Evolutionary conservation across 2,329 filamentous ascomycete species (phyloP), one percentile per base, ranked within the genome.

Genomic region (Neophaeococcomyces aloes): DNA sequence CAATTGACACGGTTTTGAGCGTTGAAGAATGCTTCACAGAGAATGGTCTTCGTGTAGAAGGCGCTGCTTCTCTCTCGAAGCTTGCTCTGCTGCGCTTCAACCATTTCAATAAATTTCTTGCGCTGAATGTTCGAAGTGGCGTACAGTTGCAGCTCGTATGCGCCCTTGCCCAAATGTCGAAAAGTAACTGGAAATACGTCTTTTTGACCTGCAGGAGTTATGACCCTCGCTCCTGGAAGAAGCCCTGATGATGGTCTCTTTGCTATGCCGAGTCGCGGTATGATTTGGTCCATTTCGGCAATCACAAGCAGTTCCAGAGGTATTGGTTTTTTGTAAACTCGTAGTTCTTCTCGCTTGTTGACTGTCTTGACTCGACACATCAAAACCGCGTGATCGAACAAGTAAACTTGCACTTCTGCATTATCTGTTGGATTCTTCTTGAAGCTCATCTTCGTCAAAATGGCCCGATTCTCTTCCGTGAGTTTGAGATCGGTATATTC

Each of bases 71-170:
- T 68, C 54, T 88, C 82, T 52, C 87, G 78, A 46, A 98, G 72
- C 49, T 83, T 84, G 56, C 85, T 79, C 63, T 98, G 93, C 53
- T 94, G 87, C 38, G 79, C 75, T 57, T 94, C 86, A 56, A 98
- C 95, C 58, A 86, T 81, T 65, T 98, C 88, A 60, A 98, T 86
- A 82, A 91, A 98, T 65, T 96, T 98, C 62, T 89, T 86, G 46
- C 91, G 77, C 19, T 86, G 85, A 7, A 86, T 83, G 54, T 86
- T 81, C 47, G 86, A 93, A 7, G 82, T 79, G 36, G 87, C 89
- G 63, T 83, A 96, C 3, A 98, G 72, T 3, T 88, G 91, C 56
- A 87, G 70, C 61, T 95, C 89, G 59, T 95, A 98, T 25, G 89
- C 91, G 42, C 87, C 88, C 65, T 94, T 95, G 38, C 91, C 91